These are phyloP conservation scores for Atkinsonella hypoxylon DNA, from an alignment of 2,329 filamentous ascomycete species.

Conservation along the genomic window DNA sequence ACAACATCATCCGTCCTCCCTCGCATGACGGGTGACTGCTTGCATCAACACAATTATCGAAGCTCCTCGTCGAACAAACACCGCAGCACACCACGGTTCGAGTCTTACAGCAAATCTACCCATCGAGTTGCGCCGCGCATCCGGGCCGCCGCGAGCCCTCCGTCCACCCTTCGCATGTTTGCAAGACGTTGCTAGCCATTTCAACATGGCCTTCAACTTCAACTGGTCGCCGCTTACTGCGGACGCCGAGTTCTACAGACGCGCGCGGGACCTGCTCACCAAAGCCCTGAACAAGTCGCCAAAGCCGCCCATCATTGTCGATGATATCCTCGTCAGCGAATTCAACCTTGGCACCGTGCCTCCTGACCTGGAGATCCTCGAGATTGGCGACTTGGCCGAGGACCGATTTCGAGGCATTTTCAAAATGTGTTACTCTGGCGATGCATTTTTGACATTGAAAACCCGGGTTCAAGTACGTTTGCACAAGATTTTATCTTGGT, in stretches of 20 bases:
- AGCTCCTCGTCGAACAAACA: too few species aligned
- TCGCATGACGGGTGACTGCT: neutral
- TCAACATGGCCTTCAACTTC: constrained; percentile 98
- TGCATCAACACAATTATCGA: neutral
- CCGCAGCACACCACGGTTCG: neutral
- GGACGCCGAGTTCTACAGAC: constrained; percentile 80
- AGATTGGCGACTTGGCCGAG: constrained; percentile 94
- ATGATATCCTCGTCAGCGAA: constrained; percentile 97
- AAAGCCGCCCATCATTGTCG: constrained; percentile 96
- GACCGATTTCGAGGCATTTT: constrained; percentile 97
- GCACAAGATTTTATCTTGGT: constrained; percentile 5
- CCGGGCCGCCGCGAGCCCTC: constrained; percentile 9
- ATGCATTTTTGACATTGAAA: constrained; percentile 89
- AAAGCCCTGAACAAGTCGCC: constrained; percentile 94
- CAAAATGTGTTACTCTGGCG: constrained; percentile 96
- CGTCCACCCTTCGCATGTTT: constrained; percentile 19
- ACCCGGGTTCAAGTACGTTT: constrained; percentile 77
- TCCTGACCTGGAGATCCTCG: constrained; percentile 89
- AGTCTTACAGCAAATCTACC: neutral
- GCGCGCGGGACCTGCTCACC: constrained; percentile 87
- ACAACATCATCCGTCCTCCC: neutral
- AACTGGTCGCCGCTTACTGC: constrained; percentile 99
- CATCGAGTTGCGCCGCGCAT: constrained; percentile 6
- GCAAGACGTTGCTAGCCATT: constrained; percentile 28
- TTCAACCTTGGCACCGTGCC: constrained; percentile 92